These are phyloP conservation scores for Vicia sativa DNA, from an alignment of 306 rosid genomes.

Conservation along the genomic window DNA sequence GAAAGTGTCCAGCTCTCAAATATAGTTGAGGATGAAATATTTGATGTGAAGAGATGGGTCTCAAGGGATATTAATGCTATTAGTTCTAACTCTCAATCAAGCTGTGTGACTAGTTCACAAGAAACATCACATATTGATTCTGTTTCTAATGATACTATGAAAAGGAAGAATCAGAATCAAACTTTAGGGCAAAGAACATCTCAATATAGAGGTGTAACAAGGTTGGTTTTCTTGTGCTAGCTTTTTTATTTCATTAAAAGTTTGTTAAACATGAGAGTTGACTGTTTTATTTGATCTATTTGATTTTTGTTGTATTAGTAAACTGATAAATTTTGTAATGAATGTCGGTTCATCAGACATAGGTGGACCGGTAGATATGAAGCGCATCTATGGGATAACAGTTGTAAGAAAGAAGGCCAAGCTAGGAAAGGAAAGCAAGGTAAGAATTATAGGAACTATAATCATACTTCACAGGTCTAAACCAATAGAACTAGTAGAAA, in stretches of 20 bases:
- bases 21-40: constrained; percentile 33
- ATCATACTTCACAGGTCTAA: no score
- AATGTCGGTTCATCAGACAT: constrained; percentile 61
- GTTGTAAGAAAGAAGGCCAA: constrained; percentile 93
- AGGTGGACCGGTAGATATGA: constrained; percentile 97
- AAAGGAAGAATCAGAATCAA: constrained; percentile 59
- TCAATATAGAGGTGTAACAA: constrained; percentile 90
- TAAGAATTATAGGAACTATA: constrained; percentile 35
- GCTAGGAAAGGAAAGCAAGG: constrained; percentile 98
- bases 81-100: constrained; percentile 80
- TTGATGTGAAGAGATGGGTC: constrained; percentile 58
- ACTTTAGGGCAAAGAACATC: constrained; percentile 93
- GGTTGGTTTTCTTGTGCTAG: constrained; percentile 47
- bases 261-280: neutral
- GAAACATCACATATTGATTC: constrained; percentile 54
- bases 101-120: constrained; percentile 68
- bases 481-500: no score
- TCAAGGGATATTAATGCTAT: constrained; percentile 42
- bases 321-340: constrained; percentile 7
- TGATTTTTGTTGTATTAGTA: neutral
- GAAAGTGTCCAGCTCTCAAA: constrained; percentile 49
- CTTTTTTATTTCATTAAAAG: neutral
- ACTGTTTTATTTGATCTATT: no score
- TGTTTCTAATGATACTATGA: constrained; percentile 61
- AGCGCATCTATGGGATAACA: constrained; percentile 96